Evolutionary conservation across 768 basidiomycete genomes (phyloP), one percentile per base, ranked within the genome.

Genomic region (Agaricus subrufescens): DNA sequence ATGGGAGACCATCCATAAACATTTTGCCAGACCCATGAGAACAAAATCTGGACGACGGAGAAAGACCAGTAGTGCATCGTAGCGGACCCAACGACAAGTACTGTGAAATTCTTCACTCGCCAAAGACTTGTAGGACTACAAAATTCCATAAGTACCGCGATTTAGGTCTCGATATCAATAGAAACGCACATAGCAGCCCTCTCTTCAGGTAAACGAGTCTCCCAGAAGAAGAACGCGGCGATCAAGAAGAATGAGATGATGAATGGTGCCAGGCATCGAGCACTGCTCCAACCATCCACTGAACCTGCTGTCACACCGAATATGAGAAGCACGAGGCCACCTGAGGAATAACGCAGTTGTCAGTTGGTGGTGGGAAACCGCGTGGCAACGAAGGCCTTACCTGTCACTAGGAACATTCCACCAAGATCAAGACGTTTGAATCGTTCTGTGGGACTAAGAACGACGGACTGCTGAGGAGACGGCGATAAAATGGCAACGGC

Each of bases 201-300:
- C 10, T 76, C 64, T 10, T 55, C 50, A 1, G 73, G 74, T 9
- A 79, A 62, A 0, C 56, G 25, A 10, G 69, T 63, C 59, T 83
- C 80, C 73, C 74, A 82, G 52, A 71, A 67, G 66, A 83, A 76
- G 68, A 84, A 84, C 0, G 47, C 63, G 29, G 65, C 57, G 29
- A 65, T 58, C 3, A 77, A 59, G 3, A 72, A 37, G 50, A 79
- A 61, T 8, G 79, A 74, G 30, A 81, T 58, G 11, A 78, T 62
- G 38, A 84, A 65, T 0, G 77, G 74, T 7, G 65, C 67, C 45
- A 82, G 60, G 52, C 82, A 75, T 14, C 63, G 57, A 3, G 76
- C 68, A 1, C 71, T 64, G 5, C 56, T 63, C 82, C 83, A 84
- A 5, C 81, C 79, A 48, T 63, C 63, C 11, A 69, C 69, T 5